Evolutionary conservation across 306 rosid genomes (phyloP), one percentile per base, ranked within the genome.

Genomic region (Citrullus amarus): DNA sequence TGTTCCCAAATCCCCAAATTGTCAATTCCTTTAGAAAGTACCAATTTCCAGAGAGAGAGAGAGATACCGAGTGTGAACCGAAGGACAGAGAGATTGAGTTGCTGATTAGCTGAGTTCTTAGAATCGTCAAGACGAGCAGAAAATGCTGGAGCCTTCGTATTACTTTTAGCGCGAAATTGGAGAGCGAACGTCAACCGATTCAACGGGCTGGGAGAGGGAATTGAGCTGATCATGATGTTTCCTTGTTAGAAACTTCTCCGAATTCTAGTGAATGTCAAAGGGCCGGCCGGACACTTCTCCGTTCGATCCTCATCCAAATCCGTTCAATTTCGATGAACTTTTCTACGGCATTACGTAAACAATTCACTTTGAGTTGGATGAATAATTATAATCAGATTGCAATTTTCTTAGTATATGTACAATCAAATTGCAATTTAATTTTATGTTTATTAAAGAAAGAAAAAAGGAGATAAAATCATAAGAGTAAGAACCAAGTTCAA

Each of bases 71-170:
- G 85, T 12, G 97, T 95, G 88, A 95, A 95, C 44, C 99, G 96
- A 80, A 92, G 96, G 38, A 92, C 91, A 12, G 97, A 92, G 86
- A 92, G 99, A 63, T 91, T 91, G 75, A 95, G 88, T 71, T 89
- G 88, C 46, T 82, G 86, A 57, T 83, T 80, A 5, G 79, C 77
- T 36, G 90, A 75, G 79, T 82, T 80, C 28, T 79, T 81, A 41
- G 93, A 86, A 86, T 88, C 83, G 70, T 84, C 90, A 61, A 88
- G 89, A 68, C 88, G 84, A 63, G 91, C 83, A 32, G 88, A 84
- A 76, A 88, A 56, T 46, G 77, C 22, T 54, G 85, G 22, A 74
- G 14, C 77, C 63, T 83, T 88, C 71, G n/a, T 43, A 13, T 9
- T 28, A 53, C 68, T 69, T 83, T 80, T 76, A 81, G 87, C 66